Percentiles rank a stretch among this genome's conserved stretches.
phyloP scores from a whole-genome alignment of 169 alveolate genomes.

The Eimeria maxima region DNA sequence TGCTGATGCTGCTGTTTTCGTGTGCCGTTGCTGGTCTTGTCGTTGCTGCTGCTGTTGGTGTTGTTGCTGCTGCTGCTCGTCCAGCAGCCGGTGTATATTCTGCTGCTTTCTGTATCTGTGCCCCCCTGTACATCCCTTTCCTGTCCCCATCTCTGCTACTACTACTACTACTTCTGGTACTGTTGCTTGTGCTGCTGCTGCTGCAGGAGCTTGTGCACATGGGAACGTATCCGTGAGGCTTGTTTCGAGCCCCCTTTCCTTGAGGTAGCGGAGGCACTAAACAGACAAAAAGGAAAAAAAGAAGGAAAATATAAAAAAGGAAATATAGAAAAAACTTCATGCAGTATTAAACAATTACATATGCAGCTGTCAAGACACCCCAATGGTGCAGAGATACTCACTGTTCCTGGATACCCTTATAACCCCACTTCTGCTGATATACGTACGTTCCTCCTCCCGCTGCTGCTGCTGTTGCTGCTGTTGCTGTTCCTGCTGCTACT shows the following conservation, averaged over 20 bases:
- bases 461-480: not conserved
- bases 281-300: too few relatives aligned
- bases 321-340: not conserved
- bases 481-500: not conserved
- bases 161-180: not conserved
- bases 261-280: not conserved
- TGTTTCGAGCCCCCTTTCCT: slow-evolving; percentile 13
- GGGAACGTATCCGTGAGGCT: slow-evolving; percentile 2
- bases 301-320: not conserved
- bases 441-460: not conserved
- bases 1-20: too few relatives aligned
- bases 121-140: not conserved
- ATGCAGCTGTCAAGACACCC: slow-evolving; percentile 19
- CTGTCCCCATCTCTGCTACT: not conserved
- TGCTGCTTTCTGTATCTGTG: not conserved
- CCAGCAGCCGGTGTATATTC: not conserved
- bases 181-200: not conserved
- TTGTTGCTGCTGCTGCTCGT: too few relatives aligned
- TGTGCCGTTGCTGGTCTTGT: too few relatives aligned
- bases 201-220: slow-evolving; percentile 3
- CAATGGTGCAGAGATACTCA: slow-evolving; percentile 27
- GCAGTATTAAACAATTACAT: not conserved
- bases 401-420: slow-evolving; percentile 3
- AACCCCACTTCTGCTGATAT: not conserved
- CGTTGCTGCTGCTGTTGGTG: too few relatives aligned